These are phyloP conservation scores for Pinus albicaulis DNA, from an alignment of 75 land plant species.

Conservation along the genomic window DNA sequence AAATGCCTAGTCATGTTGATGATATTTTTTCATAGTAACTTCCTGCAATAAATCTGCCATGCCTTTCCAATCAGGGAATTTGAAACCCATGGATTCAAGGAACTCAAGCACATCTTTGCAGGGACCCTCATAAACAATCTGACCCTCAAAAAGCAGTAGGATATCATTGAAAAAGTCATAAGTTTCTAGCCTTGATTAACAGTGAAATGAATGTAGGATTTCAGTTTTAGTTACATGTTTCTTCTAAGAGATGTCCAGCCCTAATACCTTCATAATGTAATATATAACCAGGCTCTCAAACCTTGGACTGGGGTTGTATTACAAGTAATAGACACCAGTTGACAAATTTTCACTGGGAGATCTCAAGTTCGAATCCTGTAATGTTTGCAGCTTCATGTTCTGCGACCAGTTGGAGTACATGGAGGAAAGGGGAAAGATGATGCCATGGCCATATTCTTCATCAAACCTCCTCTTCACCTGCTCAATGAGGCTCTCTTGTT, in stretches of 20 bases:
- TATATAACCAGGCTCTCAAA: slow-evolving; percentile 53
- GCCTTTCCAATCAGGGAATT: slow-evolving; percentile 65
- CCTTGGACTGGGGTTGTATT: too few species aligned
- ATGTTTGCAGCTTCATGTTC: too few species aligned
- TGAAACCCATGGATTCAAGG: slow-evolving; percentile 79
- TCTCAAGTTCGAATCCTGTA: too few species aligned
- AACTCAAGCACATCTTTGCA: slow-evolving; percentile 67
- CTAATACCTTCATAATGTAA: slow-evolving; percentile 72
- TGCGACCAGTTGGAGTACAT: too few species aligned
- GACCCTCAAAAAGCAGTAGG: slow-evolving; percentile 79
- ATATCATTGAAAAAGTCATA: slow-evolving; percentile 83
- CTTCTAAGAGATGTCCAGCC: slow-evolving; percentile 92
- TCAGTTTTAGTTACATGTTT: slow-evolving; percentile 81
- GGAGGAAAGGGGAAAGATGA: too few species aligned
- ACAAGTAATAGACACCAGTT: too few species aligned
- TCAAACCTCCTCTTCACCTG: too few species aligned
- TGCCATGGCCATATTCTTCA: too few species aligned
- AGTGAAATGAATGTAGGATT: slow-evolving; percentile 43
- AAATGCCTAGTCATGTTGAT: slow-evolving; percentile 76
- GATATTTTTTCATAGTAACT: slow-evolving; percentile 82
- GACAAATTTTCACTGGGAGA: too few species aligned
- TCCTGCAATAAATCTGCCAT: slow-evolving; percentile 23
- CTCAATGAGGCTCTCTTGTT: too few species aligned
- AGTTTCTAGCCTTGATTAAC: slow-evolving; percentile 86
- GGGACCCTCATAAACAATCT: slow-evolving; percentile 83